These are phyloP conservation scores for Arxiozyma bovina DNA, from an alignment of 1,139 yeast species.

Conservation along the genomic window DNA sequence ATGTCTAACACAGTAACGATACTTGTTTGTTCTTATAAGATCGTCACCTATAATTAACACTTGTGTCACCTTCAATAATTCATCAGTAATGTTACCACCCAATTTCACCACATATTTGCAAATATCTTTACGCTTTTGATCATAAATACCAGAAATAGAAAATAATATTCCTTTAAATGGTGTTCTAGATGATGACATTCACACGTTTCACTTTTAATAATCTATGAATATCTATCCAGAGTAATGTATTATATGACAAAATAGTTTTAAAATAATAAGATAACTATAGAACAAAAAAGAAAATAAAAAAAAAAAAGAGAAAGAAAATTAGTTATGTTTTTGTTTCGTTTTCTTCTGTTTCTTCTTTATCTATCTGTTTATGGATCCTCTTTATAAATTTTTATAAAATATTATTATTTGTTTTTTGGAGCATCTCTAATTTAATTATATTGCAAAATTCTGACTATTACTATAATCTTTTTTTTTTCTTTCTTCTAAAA, in stretches of 20 bases:
- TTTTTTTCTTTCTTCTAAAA: too few relatives aligned
- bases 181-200: slow-evolving; percentile 13
- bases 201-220: neutral
- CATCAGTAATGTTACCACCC: slow-evolving; percentile 27
- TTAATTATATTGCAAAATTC: too few relatives aligned
- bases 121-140: slow-evolving; percentile 14
- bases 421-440: too few relatives aligned
- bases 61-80: slow-evolving; percentile 24
- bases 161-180: slow-evolving; percentile 28
- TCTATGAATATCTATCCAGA: too few relatives aligned
- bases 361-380: too few relatives aligned
- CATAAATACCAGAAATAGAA: slow-evolving; percentile 26
- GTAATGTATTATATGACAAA: neutral
- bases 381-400: too few relatives aligned
- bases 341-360: too few relatives aligned
- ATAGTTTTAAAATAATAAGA: too few relatives aligned
- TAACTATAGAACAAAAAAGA: neutral
- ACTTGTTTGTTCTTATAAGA: slow-evolving; percentile 20
- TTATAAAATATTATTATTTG: too few relatives aligned
- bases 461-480: too few relatives aligned
- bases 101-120: slow-evolving; percentile 23
- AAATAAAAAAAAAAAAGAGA: too few relatives aligned
- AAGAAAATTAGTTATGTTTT: too few relatives aligned
- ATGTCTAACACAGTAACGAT: slow-evolving; percentile 22
- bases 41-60: slow-evolving; percentile 24